Percentiles rank a stretch among this genome's conserved stretches.
Conservation (phyloP, 768 basidiomycete species). For the Collybia nuda region DNA sequence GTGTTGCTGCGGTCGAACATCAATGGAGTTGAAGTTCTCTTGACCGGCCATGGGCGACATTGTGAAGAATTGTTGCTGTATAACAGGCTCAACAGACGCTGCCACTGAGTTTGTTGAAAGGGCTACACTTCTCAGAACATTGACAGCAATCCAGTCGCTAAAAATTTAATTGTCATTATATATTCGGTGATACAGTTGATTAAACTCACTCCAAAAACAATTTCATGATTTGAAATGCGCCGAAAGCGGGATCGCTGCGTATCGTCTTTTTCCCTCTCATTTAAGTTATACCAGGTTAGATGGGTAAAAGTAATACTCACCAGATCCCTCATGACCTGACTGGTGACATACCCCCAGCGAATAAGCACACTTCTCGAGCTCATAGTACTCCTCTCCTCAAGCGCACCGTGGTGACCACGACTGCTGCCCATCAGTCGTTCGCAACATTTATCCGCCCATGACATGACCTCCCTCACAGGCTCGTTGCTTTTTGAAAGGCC, state of each 20-base stretch:
- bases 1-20: slow-evolving; percentile 56
- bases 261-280: slow-evolving; percentile 59
- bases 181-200: slow-evolving; percentile 7
- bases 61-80: slow-evolving; percentile 87
- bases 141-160: slow-evolving; percentile 91
- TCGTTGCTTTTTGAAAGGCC: slow-evolving; percentile 68
- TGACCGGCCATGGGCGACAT: slow-evolving; percentile 90
- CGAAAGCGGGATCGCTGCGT: slow-evolving; percentile 89
- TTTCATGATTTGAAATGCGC: slow-evolving; percentile 90
- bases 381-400: slow-evolving; percentile 80
- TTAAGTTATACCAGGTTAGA: slow-evolving; percentile 1
- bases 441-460: slow-evolving; percentile 90
- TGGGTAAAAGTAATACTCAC: slow-evolving; percentile 40
- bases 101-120: slow-evolving; percentile 90
- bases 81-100: slow-evolving; percentile 87
- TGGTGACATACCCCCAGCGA: slow-evolving; percentile 91
- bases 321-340: slow-evolving; percentile 90
- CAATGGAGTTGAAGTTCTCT: slow-evolving; percentile 70
- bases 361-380: slow-evolving; percentile 86
- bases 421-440: slow-evolving; percentile 77
- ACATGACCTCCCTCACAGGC: slow-evolving; percentile 85
- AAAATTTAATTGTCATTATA: slow-evolving; percentile 12
- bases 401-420: slow-evolving; percentile 46
- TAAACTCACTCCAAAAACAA: slow-evolving; percentile 81
- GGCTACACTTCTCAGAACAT: slow-evolving; percentile 83